phyloP scores from a whole-genome alignment of 257 asterid genomes.

The Mitragyna speciosa region DNA sequence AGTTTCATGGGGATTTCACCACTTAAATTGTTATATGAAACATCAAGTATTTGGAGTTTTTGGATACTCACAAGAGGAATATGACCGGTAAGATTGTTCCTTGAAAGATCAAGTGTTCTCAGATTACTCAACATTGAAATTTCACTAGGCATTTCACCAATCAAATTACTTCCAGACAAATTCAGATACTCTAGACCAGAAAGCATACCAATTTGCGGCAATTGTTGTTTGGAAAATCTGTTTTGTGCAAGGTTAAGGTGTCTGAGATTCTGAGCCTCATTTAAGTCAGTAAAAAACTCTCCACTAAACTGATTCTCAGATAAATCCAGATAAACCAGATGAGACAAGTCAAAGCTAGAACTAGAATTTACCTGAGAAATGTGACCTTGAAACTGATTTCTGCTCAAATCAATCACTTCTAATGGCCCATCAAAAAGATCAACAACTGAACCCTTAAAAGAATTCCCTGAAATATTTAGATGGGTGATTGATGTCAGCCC shows the following conservation, averaged over 20 bases:
- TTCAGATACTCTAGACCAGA: constrained; percentile 69
- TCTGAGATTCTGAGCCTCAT: constrained; percentile 47
- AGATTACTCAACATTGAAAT: constrained; percentile 50
- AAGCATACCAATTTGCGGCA: constrained; percentile 44
- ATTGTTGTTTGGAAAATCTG: constrained; percentile 58
- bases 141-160: constrained; percentile 59
- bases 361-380: constrained; percentile 72
- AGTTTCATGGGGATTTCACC: constrained; percentile 74
- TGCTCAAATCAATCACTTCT: constrained; percentile 86
- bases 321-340: constrained; percentile 68
- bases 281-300: constrained; percentile 48
- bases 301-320: constrained; percentile 85
- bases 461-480: constrained; percentile 77
- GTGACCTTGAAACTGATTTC: constrained; percentile 81
- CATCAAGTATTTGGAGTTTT: constrained; percentile 61
- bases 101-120: constrained; percentile 67
- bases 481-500: constrained; percentile 47
- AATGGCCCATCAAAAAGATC: constrained; percentile 58
- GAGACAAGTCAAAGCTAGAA: constrained; percentile 57
- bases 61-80: constrained; percentile 51
- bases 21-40: constrained; percentile 73
- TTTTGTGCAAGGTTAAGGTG: constrained; percentile 84
- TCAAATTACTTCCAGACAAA: constrained; percentile 63
- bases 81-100: constrained; percentile 53
- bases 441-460: constrained; percentile 68